Conservation (phyloP, 768 basidiomycete genomes). For the Chiua virens region DNA sequence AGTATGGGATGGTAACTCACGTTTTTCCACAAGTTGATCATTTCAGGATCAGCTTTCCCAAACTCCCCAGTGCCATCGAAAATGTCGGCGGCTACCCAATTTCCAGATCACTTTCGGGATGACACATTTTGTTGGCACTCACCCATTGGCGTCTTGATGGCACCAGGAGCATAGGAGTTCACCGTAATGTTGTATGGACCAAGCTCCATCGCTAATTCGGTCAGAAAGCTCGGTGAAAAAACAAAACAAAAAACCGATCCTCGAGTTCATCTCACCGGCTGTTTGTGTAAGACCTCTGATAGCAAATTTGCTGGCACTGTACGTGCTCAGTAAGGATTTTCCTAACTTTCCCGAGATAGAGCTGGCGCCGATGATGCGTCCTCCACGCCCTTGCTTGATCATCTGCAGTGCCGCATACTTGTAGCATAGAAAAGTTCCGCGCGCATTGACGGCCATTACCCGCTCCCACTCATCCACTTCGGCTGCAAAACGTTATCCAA, state of each 20-base stretch:
- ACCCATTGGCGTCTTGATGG: constrained; percentile 18
- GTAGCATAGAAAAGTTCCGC: constrained; percentile 39
- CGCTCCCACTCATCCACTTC: constrained; percentile 40
- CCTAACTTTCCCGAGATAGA: constrained; percentile 29
- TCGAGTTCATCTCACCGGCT: constrained; percentile 25
- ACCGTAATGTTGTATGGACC: constrained; percentile 32
- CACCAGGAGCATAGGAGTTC: constrained; percentile 38
- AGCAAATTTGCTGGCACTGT: constrained; percentile 34
- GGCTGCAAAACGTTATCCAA: constrained; percentile 17
- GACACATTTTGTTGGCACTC: too few species aligned
- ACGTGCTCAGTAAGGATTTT: not conserved
- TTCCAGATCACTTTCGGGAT: too few species aligned
- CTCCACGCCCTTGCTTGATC: constrained; percentile 39
- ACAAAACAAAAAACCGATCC: not conserved
- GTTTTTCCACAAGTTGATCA: not conserved
- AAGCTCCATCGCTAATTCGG: constrained; percentile 21
- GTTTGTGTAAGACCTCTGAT: constrained; percentile 39
- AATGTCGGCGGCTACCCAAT: not conserved
- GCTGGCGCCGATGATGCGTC: constrained; percentile 37
- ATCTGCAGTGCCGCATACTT: constrained; percentile 40
- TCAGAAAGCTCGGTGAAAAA: not conserved
- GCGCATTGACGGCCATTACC: constrained; percentile 38
- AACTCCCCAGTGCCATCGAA: not conserved
- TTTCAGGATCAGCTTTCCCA: not conserved
- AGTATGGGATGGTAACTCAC: not conserved